Evolutionary conservation across 805 yeast genomes (phyloP).

Genomic region (Wickerhamiella sergipiensis): DNA sequence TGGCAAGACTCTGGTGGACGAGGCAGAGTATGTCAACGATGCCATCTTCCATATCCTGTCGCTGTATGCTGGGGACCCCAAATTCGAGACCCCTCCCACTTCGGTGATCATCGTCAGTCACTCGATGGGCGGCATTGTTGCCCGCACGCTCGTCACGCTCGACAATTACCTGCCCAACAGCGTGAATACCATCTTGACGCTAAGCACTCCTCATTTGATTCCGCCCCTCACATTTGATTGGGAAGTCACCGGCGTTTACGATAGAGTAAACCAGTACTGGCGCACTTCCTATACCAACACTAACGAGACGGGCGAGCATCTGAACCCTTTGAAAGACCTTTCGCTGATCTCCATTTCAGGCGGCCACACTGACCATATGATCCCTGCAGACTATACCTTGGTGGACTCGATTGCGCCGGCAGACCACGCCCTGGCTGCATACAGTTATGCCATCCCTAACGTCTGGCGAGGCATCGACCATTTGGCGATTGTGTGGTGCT

Average conservation of each 20-base stretch:
- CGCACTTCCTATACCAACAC: conserved; percentile 34
- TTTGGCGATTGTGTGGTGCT: conserved; percentile 93
- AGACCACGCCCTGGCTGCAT: conserved; percentile 67
- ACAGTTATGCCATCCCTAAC: conserved; percentile 71
- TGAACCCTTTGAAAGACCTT: conserved; percentile 37
- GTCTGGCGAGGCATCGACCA: conserved; percentile 96
- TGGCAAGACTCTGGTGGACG: conserved; percentile 85
- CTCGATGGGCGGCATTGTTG: conserved; percentile 96
- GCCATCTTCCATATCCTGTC: conserved; percentile 66
- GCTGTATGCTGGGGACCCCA: conserved; percentile 34
- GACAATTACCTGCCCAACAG: conserved; percentile 61
- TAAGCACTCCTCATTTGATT: conserved; percentile 84
- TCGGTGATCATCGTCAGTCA: conserved; percentile 79
- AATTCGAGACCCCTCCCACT: conserved; percentile 31
- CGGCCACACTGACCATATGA: conserved; percentile 59
- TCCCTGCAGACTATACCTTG: conserved; percentile 85
- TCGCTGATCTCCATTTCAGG: conserved; percentile 81
- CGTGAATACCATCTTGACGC: conserved; percentile 69
- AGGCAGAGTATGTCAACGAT: conserved; percentile 84
- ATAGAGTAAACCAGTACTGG: conserved; percentile 72
- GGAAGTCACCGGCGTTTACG: conserved; percentile 62
- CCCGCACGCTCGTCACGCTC: conserved; percentile 68
- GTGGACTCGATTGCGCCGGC: conserved; percentile 59
- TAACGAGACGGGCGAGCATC: conserved; percentile 1
- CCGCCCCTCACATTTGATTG: conserved; percentile 92